Evolutionary conservation across 2,329 filamentous ascomycete genomes (phyloP).

Genomic region (Periconia sp.): DNA sequence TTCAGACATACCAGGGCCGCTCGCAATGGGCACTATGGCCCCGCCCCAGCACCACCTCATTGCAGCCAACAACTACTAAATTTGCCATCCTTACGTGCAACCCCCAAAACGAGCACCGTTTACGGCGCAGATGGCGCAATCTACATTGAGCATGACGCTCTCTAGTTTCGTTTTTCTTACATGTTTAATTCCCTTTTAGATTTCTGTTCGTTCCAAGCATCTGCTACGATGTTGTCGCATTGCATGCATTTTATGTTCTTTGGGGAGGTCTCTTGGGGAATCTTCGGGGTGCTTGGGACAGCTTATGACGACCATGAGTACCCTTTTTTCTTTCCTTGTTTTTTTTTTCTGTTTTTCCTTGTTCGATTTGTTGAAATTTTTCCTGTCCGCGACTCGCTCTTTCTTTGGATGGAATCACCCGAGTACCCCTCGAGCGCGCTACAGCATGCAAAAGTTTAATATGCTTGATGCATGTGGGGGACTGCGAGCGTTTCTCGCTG

Average conservation of each 20-base stretch:
- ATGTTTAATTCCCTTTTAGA: conserved; percentile 35
- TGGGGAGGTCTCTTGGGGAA: not conserved
- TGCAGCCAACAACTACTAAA: conserved; percentile 51
- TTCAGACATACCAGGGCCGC: conserved; percentile 43
- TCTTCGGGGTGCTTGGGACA: not conserved
- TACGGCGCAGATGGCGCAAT: conserved; percentile 29
- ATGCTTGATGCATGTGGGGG: not conserved
- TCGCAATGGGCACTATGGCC: conserved; percentile 47
- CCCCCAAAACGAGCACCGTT: conserved; percentile 19
- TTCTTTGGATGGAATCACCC: too few relatives aligned
- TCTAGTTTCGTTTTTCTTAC: conserved; percentile 28
- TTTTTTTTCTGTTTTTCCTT: conserved; percentile 2
- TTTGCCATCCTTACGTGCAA: conserved; percentile 17
- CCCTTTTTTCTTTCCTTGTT: conserved; percentile 13
- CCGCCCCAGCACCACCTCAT: conserved; percentile 51
- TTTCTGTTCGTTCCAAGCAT: conserved; percentile 24
- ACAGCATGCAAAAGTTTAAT: not conserved
- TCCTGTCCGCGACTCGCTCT: too few relatives aligned
- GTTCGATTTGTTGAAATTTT: too few relatives aligned
- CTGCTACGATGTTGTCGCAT: conserved; percentile 29
- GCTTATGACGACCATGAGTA: conserved; percentile 23
- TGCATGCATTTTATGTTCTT: conserved; percentile 24
- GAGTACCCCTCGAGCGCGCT: too few relatives aligned
- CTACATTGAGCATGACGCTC: conserved; percentile 26
- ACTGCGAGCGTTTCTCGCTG: too few relatives aligned